These are phyloP conservation scores for Kernera saxatilis DNA, from an alignment of 345 rosid genomes.

Conservation along the genomic window DNA sequence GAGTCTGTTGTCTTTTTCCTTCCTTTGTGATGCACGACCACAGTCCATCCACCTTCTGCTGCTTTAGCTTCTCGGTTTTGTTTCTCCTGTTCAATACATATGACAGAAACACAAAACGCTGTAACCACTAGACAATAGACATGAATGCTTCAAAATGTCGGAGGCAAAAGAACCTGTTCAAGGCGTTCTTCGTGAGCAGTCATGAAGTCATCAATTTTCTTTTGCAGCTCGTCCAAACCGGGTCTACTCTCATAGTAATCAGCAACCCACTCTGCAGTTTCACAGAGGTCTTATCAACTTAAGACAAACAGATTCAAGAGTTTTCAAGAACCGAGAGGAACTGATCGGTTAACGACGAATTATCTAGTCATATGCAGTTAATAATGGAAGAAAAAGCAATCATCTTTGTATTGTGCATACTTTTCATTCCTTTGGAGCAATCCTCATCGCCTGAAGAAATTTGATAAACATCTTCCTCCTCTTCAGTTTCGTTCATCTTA, in stretches of 20 bases:
- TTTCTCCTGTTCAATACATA: slow-evolving; percentile 48
- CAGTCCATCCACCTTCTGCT: slow-evolving; percentile 97
- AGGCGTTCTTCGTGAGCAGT: slow-evolving; percentile 60
- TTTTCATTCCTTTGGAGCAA: slow-evolving; percentile 66
- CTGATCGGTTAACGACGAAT: no score
- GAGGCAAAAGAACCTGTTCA: slow-evolving; percentile 51
- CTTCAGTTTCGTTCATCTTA: slow-evolving; percentile 22
- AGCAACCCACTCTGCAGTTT: slow-evolving; percentile 66
- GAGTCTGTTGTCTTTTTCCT: slow-evolving; percentile 83
- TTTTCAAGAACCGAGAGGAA: not conserved
- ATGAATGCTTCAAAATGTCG: not conserved
- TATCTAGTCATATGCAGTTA: not conserved
- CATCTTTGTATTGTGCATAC: slow-evolving; percentile 32
- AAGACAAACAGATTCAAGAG: not conserved
- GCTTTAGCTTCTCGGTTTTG: slow-evolving; percentile 74
- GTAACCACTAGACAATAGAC: not conserved
- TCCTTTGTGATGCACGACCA: slow-evolving; percentile 89
- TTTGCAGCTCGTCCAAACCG: slow-evolving; percentile 66
- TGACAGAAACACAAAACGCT: not conserved
- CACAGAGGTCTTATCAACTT: not conserved
- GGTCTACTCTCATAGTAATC: slow-evolving; percentile 71
- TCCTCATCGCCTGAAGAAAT: slow-evolving; percentile 78
- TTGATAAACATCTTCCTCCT: slow-evolving; percentile 43
- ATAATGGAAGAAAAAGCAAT: not conserved
- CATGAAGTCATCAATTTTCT: slow-evolving; percentile 80